Conservation (phyloP, 306 rosid species). For the Canavalia gladiata region DNA sequence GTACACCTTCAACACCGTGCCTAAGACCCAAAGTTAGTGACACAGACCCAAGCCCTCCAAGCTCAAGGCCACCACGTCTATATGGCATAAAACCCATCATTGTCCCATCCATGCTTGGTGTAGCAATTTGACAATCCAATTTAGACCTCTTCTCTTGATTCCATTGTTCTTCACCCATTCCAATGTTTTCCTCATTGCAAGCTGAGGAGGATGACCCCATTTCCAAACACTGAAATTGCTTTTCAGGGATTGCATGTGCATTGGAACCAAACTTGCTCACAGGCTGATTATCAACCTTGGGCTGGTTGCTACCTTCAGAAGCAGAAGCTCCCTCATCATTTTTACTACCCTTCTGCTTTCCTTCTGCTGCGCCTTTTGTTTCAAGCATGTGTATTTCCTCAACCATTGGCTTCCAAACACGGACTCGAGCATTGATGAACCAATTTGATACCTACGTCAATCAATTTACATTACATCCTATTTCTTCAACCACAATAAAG, state of each 20-base stretch:
- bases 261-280: conserved; percentile 17
- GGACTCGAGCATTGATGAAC: conserved; percentile 96
- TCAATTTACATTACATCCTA: neutral
- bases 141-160: conserved; percentile 74
- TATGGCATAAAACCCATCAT: conserved; percentile 77
- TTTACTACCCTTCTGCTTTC: conserved; percentile 34
- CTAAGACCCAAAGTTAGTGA: conserved; percentile 82
- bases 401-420: conserved; percentile 99
- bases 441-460: conserved; percentile 88
- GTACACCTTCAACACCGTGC: conserved; percentile 69
- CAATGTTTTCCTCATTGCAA: conserved; percentile 45
- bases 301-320: conserved; percentile 45
- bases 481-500: conserved; percentile 4
- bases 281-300: conserved; percentile 21
- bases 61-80: conserved; percentile 55
- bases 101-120: conserved; percentile 63
- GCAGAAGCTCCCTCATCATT: conserved; percentile 50
- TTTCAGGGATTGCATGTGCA: conserved; percentile 29
- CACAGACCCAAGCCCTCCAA: conserved; percentile 71
- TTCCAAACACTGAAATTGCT: conserved; percentile 56
- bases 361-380: conserved; percentile 61
- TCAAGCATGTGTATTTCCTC: conserved; percentile 98
- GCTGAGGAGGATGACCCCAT: conserved; percentile 46
- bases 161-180: conserved; percentile 49
- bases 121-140: conserved; percentile 53